Conservation (phyloP, 257 asterid genomes). For the Penstemon newberryi region DNA sequence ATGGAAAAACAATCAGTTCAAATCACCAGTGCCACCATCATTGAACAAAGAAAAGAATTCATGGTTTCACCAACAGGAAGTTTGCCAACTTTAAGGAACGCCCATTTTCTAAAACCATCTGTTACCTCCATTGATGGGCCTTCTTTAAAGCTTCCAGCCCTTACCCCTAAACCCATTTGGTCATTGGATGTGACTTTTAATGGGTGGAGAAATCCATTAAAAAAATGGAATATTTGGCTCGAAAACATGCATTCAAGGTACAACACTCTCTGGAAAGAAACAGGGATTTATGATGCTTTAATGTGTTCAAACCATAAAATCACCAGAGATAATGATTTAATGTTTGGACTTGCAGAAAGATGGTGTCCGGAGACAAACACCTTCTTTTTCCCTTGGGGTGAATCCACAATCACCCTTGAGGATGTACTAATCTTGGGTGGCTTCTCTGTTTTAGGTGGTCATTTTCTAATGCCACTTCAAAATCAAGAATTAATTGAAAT, state of each 20-base stretch:
- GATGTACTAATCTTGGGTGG: slow-evolving; percentile 48
- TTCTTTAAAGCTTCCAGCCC: too few species aligned
- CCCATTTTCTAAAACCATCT: too few species aligned
- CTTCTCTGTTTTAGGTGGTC: slow-evolving; percentile 35
- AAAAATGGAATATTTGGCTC: slow-evolving; percentile 39
- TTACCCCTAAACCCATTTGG: too few species aligned
- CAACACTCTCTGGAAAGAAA: slow-evolving; percentile 28
- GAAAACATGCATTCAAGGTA: slow-evolving; percentile 23
- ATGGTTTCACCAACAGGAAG: too few species aligned
- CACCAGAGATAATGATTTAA: slow-evolving; percentile 21
- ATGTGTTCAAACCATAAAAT: slow-evolving; percentile 27
- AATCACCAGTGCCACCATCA: too few species aligned
- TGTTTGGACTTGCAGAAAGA: slow-evolving; percentile 37
- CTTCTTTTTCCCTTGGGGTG: slow-evolving; percentile 53
- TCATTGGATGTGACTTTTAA: not conserved
- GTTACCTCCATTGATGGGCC: too few species aligned
- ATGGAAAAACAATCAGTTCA: too few species aligned
- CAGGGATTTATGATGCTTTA: slow-evolving; percentile 41
- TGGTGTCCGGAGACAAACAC: slow-evolving; percentile 45
- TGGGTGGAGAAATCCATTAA: slow-evolving; percentile 32
- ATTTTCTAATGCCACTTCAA: slow-evolving; percentile 25
- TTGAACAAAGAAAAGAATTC: too few species aligned
- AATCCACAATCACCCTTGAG: slow-evolving; percentile 44
- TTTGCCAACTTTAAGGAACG: too few species aligned
- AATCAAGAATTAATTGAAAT: not conserved